Base-by-base conservation (phyloP, 345 rosid genomes). In the Psidium guajava region DNA sequence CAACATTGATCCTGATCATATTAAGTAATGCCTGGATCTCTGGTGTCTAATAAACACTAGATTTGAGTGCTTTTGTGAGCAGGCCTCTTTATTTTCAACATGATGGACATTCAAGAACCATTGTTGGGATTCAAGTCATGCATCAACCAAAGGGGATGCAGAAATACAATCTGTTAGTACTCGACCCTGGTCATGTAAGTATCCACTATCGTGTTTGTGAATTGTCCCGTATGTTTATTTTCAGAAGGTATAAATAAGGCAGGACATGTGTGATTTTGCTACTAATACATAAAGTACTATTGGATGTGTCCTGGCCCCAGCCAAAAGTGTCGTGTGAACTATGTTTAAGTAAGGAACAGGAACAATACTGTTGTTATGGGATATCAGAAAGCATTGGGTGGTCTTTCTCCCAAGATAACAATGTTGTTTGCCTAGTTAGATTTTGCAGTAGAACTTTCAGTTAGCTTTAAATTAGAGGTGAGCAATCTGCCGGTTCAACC, bases 71-170 rank as follows among this genome's bases (percentile, higher is more conserved):
- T 51, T 87, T 88, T 82, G 54, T 83, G 81, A 80, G 85, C 88
- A 95, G 98, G 90, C 98, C 98, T 11, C 92, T 95, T 85, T 95
- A 95, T 87, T 93, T 93, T 88, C 98, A 95, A 87, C 98, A 95
- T 75, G 95, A 94, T 82, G 98, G 97, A 44, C 98, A 94, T 88
- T 95, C 97, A 21, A 91, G 96, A 88, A 93, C 96, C 36, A 91
- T 95, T 53, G 87, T 94, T 82, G 98, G 98, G 83, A 93, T 95
- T 87, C 94, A 95, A 86, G 88, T 84, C n/a, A 90, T 82, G 82
- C 93, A 87, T 82, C 92, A 90, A 54, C 74, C 82, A 82, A 90
- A 90, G 83, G 86, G 92, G 87, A 82, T 85, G 58, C 94, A 88
- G 83, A 90, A 87, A 53, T 90, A 87, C 89, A 91, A 75, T 87